Percentiles rank a stretch among this genome's conserved stretches.
phyloP scores from a whole-genome alignment of 208 protist genomes.

The Trypanosoma mega region DNA sequence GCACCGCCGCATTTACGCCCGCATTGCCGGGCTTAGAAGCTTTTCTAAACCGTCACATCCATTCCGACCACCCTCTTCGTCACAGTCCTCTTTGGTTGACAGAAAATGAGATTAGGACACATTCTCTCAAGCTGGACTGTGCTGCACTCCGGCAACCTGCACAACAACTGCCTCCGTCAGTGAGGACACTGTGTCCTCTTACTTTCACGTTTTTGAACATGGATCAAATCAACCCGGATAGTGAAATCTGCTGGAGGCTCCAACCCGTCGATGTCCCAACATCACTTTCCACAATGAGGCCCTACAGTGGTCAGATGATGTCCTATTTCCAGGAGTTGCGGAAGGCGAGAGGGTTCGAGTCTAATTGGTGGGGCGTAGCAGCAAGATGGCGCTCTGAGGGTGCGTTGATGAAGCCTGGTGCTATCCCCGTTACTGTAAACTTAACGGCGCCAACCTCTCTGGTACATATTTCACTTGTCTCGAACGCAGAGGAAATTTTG shows the following conservation, averaged over 20 bases:
- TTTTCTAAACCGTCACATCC: slow-evolving; percentile 52
- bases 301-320: slow-evolving; percentile 20
- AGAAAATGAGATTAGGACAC: slow-evolving; percentile 45
- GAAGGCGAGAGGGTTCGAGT: slow-evolving; percentile 33
- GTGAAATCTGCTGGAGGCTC: slow-evolving; percentile 25
- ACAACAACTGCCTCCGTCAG: background rate
- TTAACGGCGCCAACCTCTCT: slow-evolving; percentile 29
- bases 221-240: slow-evolving; percentile 26
- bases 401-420: slow-evolving; percentile 12
- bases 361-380: slow-evolving; percentile 64
- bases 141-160: background rate
- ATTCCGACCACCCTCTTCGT: slow-evolving; percentile 50
- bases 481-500: slow-evolving; percentile 42
- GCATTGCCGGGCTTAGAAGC: slow-evolving; percentile 47
- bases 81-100: slow-evolving; percentile 62
- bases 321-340: slow-evolving; percentile 23
- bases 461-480: slow-evolving; percentile 76
- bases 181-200: slow-evolving; percentile 5
- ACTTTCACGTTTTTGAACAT: slow-evolving; percentile 23
- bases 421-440: slow-evolving; percentile 22
- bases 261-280: slow-evolving; percentile 10
- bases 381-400: slow-evolving; percentile 35
- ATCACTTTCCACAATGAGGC: slow-evolving; percentile 13
- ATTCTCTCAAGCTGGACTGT: background rate
- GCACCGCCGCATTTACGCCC: slow-evolving; percentile 63